phyloP scores from a whole-genome alignment of 345 rosid genomes.

The Arabis hirsuta region DNA sequence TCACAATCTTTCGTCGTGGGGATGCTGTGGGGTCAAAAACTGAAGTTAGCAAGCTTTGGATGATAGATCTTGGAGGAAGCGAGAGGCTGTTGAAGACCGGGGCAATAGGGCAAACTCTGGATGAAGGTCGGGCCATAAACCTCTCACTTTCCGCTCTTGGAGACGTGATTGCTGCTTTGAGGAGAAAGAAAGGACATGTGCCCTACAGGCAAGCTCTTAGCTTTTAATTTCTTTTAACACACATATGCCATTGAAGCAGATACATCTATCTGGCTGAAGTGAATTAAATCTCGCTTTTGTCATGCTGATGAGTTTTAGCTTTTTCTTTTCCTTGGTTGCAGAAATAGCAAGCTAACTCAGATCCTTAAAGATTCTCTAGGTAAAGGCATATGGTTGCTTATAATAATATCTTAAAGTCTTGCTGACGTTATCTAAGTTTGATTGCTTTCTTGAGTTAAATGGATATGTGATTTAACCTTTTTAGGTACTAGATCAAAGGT shows the following conservation, averaged over 20 bases:
- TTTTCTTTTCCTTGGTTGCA: constrained; percentile 57
- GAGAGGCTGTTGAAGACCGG: constrained; percentile 85
- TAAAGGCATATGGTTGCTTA: constrained; percentile 43
- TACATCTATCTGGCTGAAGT: constrained; percentile 28
- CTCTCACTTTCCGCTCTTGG: constrained; percentile 95
- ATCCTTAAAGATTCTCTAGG: constrained; percentile 95
- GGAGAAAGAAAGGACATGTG: constrained; percentile 84
- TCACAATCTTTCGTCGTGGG: constrained; percentile 64
- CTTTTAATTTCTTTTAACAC: constrained; percentile 28
- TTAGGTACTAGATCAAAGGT: constrained; percentile 80
- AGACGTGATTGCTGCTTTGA: constrained; percentile 89
- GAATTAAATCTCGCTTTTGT: constrained; percentile 18
- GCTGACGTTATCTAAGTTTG: constrained; percentile 11
- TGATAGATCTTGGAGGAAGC: constrained; percentile 99
- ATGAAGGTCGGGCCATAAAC: constrained; percentile 89
- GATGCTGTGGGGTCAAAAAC: constrained; percentile 58
- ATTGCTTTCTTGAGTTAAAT: constrained; percentile 28
- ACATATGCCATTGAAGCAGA: constrained; percentile 19
- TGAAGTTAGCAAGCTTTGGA: constrained; percentile 89
- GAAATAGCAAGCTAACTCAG: constrained; percentile 97
- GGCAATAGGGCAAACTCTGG: constrained; percentile 80
- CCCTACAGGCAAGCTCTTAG: constrained; percentile 79
- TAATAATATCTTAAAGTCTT: constrained; percentile 12
- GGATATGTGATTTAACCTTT: constrained; percentile 6
- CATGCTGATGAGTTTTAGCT: constrained; percentile 31